These are phyloP conservation scores for Fusarium domesticum DNA, from an alignment of 2,329 filamentous ascomycete species.

Conservation along the genomic window DNA sequence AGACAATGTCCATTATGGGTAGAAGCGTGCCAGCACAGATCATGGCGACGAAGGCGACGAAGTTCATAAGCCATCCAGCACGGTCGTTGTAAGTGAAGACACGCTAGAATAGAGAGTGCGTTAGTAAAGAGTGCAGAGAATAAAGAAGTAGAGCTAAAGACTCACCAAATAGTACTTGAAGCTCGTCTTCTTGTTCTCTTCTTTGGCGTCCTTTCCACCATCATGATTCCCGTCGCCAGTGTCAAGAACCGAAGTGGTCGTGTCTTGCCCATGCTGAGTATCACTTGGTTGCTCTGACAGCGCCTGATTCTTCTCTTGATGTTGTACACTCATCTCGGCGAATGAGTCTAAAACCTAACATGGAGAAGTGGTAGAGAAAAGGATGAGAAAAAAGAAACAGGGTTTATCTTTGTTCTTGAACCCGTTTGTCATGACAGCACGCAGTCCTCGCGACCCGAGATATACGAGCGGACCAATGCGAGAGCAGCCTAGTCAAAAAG, in stretches of 20 bases:
- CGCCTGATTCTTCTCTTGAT: neutral
- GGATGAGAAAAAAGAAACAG: too few species aligned
- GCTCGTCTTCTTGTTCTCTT: constrained; percentile 18
- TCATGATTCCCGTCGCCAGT: neutral
- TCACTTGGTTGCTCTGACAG: neutral
- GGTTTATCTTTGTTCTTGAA: too few species aligned
- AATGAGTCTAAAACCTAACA: too few species aligned
- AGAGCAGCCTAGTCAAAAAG: neutral
- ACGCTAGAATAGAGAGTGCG: constrained; percentile 24
- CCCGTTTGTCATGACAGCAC: too few species aligned
- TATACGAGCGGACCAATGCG: neutral
- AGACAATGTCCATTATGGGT: constrained; percentile 58
- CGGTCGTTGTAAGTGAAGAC: constrained; percentile 40
- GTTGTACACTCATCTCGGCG: too few species aligned
- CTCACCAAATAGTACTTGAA: constrained; percentile 29
- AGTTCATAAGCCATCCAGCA: constrained; percentile 37
- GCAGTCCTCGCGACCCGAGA: neutral
- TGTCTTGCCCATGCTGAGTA: constrained; percentile 3
- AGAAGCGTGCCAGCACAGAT: constrained; percentile 38
- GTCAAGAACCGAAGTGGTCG: constrained; percentile 2
- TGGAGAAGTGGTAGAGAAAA: too few species aligned
- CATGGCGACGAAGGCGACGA: constrained; percentile 36
- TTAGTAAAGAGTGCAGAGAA: neutral
- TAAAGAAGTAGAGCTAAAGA: neutral
- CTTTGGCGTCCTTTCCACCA: constrained; percentile 1